Conservation (phyloP, 1,139 yeast genomes). For the Zygoascus sp. region DNA sequence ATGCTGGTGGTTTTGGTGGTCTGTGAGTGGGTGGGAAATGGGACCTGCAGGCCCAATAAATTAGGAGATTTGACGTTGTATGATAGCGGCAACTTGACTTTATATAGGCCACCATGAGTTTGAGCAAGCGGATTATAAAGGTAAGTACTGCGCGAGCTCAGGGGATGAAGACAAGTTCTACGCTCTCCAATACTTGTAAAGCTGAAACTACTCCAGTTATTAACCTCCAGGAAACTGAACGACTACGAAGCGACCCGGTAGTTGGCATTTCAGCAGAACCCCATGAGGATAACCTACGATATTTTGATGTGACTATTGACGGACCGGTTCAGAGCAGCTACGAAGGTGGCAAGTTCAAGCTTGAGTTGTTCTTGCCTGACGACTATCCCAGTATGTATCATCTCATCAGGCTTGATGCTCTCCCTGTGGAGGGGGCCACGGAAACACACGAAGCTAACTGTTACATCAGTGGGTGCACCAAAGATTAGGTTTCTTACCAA, state of each 20-base stretch:
- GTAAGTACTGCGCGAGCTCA: slow-evolving; percentile 36
- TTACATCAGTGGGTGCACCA: slow-evolving; percentile 72
- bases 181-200: too few relatives aligned
- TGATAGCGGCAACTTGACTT: not conserved
- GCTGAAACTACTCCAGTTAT: too few relatives aligned
- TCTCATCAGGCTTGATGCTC: too few relatives aligned
- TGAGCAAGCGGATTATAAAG: slow-evolving; percentile 83
- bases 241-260: slow-evolving; percentile 89
- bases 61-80: not conserved
- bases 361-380: slow-evolving; percentile 79
- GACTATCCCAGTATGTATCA: slow-evolving; percentile 62
- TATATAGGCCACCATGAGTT: slow-evolving; percentile 16
- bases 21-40: not conserved
- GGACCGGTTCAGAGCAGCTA: slow-evolving; percentile 89
- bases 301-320: slow-evolving; percentile 81
- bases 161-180: too few relatives aligned
- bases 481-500: slow-evolving; percentile 87
- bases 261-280: slow-evolving; percentile 94
- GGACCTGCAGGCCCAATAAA: not conserved
- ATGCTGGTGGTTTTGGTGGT: not conserved
- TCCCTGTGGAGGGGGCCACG: too few relatives aligned
- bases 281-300: slow-evolving; percentile 86
- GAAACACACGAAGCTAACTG: slow-evolving; percentile 1
- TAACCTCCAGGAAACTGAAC: slow-evolving; percentile 67
- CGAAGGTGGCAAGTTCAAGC: slow-evolving; percentile 68